Percentiles rank a stretch among this genome's conserved stretches.
phyloP scores from a whole-genome alignment of 2,329 filamentous ascomycete species.

The Apiospora rasikravindrae region DNA sequence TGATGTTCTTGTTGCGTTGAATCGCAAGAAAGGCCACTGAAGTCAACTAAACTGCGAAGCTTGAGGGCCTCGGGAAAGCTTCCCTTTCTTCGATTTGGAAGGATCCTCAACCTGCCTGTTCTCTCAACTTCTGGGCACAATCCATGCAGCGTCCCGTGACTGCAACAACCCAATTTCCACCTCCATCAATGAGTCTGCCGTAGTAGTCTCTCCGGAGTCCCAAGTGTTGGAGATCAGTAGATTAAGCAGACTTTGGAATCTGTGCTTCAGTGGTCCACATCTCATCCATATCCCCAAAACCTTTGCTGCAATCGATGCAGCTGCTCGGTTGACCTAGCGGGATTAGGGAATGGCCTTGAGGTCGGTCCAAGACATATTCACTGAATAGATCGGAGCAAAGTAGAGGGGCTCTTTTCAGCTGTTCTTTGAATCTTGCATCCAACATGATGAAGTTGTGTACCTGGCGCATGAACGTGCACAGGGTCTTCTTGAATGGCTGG shows the following conservation, averaged over 20 bases:
- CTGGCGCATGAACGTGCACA: not conserved
- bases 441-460: not conserved
- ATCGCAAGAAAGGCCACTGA: not conserved
- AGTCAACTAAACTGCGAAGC: not conserved
- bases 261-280: not conserved
- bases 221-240: no score
- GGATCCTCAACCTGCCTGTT: not conserved
- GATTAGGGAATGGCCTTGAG: not conserved
- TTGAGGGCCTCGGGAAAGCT: not conserved
- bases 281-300: not conserved
- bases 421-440: not conserved
- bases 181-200: no score
- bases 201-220: no score
- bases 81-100: not conserved
- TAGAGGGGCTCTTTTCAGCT: not conserved
- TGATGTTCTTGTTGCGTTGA: conserved; percentile 8
- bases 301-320: not conserved
- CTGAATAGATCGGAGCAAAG: not conserved
- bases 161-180: not conserved
- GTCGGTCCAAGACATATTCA: not conserved
- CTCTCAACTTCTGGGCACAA: not conserved
- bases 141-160: not conserved
- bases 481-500: not conserved
- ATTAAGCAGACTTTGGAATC: no score
- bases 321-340: accelerated